Evolutionary conservation across 176 grass and related monocot species (phyloP).

Genomic region (Carex pumila): DNA sequence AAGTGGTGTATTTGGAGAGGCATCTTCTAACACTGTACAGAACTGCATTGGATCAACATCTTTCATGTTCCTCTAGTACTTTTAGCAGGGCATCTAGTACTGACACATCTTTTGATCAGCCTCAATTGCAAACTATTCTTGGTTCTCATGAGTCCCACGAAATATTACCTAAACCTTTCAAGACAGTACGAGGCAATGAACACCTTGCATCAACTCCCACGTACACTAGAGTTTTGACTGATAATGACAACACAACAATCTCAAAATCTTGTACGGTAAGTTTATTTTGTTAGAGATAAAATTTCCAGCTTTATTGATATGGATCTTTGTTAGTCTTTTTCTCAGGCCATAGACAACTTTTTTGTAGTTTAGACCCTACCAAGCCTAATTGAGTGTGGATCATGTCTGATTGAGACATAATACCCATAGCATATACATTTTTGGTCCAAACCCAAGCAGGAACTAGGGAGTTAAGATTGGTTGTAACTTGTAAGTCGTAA

Average conservation of each 20-base stretch:
- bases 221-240: slow-evolving; percentile 37
- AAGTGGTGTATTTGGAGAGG: slow-evolving; percentile 67
- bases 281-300: background rate
- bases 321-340: background rate
- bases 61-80: slow-evolving; percentile 31
- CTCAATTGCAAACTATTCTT: slow-evolving; percentile 1
- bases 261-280: slow-evolving; percentile 50
- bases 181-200: slow-evolving; percentile 25
- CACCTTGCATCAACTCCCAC: slow-evolving; percentile 35
- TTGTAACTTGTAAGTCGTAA: background rate
- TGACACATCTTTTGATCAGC: slow-evolving; percentile 13
- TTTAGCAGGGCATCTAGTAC: slow-evolving; percentile 27
- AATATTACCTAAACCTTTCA: slow-evolving; percentile 9
- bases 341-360: background rate
- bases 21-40: slow-evolving; percentile 82
- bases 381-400: background rate
- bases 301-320: background rate
- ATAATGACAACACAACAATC: slow-evolving; percentile 34
- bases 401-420: background rate
- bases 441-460: background rate
- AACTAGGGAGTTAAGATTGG: background rate
- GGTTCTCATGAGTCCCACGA: slow-evolving; percentile 26
- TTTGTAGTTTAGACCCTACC: background rate
- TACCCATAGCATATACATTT: background rate
- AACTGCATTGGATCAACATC: slow-evolving; percentile 61